Evolutionary conservation across 805 yeast genomes (phyloP), one percentile per base, ranked within the genome.

Genomic region (Candida caryicola): DNA sequence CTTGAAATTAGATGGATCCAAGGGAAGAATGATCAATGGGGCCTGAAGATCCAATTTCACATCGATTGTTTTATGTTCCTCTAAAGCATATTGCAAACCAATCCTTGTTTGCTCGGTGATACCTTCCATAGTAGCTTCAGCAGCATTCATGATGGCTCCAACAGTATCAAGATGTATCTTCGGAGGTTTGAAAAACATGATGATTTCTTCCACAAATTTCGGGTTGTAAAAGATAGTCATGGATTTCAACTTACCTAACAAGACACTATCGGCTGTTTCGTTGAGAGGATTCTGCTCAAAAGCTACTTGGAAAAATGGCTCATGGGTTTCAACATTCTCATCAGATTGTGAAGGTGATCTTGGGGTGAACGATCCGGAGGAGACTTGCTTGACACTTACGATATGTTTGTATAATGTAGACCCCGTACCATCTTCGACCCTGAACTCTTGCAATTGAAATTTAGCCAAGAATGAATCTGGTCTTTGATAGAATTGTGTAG

Each of bases 41-140:
- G 98, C 95, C 54, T 90, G 96, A 31, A 95, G 69, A 61, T 95
- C 98, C 44, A 93, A 74, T 51, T 85, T 80, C 17, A 89, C 76
- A 53, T 89, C 82, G 40, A 89, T 62, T 0, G 98, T 91, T 56
- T 89, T 90, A 62, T 93, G 99, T 51, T 91, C 96, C 45, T 89
- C 95, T 49, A 95, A 71, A 0, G 96, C 93, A 48, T 93, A 89
- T 62, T 91, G 95, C 15, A 93, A 71, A 0, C 98, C 98, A 45
- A 93, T 74, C 52, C 96, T 71, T 0, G 98, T 93, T 56, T 89
- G 96, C 17, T 81, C 71, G 0, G 97, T 82, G 45, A 93, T 69
- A 2, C 95, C 97, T 53, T 89, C 96, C 41, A 93, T 84, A 0
- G 96, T 90, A 0, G 90, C 86, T 45, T 90, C 96, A 0, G 99